Evolutionary conservation across 768 basidiomycete species (phyloP).

Genomic region (Ramaria sp.): DNA sequence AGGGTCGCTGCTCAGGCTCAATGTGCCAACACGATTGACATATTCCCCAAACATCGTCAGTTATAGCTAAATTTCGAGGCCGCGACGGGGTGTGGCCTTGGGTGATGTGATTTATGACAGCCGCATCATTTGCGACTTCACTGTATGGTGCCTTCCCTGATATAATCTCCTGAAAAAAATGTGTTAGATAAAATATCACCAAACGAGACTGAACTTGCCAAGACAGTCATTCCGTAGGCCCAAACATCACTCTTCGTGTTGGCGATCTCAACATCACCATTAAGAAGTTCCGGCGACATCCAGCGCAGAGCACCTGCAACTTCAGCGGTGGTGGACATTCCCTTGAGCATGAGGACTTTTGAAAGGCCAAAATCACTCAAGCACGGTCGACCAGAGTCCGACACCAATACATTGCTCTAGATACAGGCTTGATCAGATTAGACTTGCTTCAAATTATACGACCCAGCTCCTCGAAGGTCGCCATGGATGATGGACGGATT

Average conservation of each 20-base stretch:
- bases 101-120: too few species aligned
- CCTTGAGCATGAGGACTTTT: conserved; percentile 9
- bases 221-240: conserved; percentile 1
- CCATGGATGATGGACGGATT: conserved; percentile 23
- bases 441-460: background rate
- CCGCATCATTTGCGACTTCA: background rate
- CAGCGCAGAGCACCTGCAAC: conserved; percentile 20
- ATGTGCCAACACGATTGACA: too few species aligned
- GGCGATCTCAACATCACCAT: background rate
- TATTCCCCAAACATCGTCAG: too few species aligned
- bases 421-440: background rate
- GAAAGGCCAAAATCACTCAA: conserved; percentile 40
- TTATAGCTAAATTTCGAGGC: too few species aligned
- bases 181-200: background rate
- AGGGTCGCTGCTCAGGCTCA: too few species aligned
- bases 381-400: conserved; percentile 30
- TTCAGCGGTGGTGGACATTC: conserved; percentile 13
- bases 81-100: too few species aligned
- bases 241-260: background rate
- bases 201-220: background rate
- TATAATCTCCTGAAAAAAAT: background rate
- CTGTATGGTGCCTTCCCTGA: background rate
- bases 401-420: conserved; percentile 41
- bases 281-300: conserved; percentile 24
- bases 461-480: background rate